Evolutionary conservation across 2,329 filamentous ascomycete genomes (phyloP).

Genomic region (Aureobasidium pullulans): DNA sequence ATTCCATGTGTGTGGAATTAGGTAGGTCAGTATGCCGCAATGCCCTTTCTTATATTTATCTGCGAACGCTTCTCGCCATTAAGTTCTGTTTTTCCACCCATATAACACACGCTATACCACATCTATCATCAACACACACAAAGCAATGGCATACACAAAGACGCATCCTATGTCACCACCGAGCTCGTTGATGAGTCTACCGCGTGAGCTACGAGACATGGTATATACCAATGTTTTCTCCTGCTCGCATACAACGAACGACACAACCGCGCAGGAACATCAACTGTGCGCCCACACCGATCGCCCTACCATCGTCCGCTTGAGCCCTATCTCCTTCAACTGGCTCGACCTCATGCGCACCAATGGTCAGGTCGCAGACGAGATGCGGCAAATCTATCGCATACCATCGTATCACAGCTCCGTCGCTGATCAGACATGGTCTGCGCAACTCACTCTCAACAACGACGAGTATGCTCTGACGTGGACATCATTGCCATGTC

Average conservation of each 20-base stretch:
- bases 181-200: background rate
- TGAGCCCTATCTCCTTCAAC: background rate
- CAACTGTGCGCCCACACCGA: background rate
- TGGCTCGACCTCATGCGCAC: constrained; percentile 7
- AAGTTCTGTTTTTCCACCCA: background rate
- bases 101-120: background rate
- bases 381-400: constrained; percentile 5
- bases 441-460: background rate
- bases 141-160: background rate
- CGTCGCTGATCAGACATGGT: background rate
- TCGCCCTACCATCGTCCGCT: background rate
- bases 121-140: background rate
- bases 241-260: background rate
- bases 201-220: constrained; percentile 2
- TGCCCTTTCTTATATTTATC: background rate
- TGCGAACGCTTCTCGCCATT: background rate
- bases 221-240: constrained; percentile 2
- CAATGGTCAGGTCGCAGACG: background rate
- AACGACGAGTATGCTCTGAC: background rate
- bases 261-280: background rate
- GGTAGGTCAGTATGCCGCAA: background rate
- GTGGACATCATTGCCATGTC: background rate
- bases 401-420: background rate
- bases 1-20: background rate
- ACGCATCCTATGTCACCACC: background rate